These are phyloP conservation scores for Paraleonurus japonicus DNA, from an alignment of 257 asterid species.

Conservation along the genomic window DNA sequence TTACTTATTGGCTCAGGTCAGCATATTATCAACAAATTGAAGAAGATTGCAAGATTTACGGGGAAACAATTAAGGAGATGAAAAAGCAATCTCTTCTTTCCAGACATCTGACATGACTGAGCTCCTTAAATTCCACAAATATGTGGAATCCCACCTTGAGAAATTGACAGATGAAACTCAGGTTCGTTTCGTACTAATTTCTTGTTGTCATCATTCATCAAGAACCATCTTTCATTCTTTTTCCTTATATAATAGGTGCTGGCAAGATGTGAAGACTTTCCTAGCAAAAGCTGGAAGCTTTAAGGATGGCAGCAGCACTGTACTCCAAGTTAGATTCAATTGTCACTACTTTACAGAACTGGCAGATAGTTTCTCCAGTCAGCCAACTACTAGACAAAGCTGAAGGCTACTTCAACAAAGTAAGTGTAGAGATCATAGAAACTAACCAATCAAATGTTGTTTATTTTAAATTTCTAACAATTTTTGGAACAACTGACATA, in stretches of 20 bases:
- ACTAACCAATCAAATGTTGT: not conserved
- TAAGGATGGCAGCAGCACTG: constrained; percentile 79
- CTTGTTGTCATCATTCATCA: not conserved
- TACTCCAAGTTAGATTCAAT: constrained; percentile 56
- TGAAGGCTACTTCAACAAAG: constrained; percentile 77
- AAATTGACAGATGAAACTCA: constrained; percentile 79
- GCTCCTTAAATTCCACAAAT: constrained; percentile 61
- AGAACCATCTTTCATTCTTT: not conserved
- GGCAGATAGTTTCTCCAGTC: constrained; percentile 56
- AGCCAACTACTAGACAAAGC: constrained; percentile 63
- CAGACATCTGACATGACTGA: constrained; percentile 76
- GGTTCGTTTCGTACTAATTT: constrained; percentile 32
- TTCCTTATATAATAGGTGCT: constrained; percentile 57
- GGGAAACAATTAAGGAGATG: constrained; percentile 48
- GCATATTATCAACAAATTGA: constrained; percentile 84
- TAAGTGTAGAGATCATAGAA: constrained; percentile 8
- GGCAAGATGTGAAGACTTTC: constrained; percentile 83
- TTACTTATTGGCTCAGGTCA: constrained; percentile 52
- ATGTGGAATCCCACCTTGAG: constrained; percentile 73
- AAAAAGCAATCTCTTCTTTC: constrained; percentile 51
- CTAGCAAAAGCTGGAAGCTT: constrained; percentile 76
- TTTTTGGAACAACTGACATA: not conserved
- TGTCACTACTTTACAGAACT: constrained; percentile 44
- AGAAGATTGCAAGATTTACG: constrained; percentile 67
- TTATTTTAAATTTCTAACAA: constrained; percentile 15